A percentile compares a stretch with the other conserved stretches of the same genome.
These are phyloP conservation scores for Purshia tridentata DNA, from an alignment of 306 rosid species.

Conservation along the genomic window DNA sequence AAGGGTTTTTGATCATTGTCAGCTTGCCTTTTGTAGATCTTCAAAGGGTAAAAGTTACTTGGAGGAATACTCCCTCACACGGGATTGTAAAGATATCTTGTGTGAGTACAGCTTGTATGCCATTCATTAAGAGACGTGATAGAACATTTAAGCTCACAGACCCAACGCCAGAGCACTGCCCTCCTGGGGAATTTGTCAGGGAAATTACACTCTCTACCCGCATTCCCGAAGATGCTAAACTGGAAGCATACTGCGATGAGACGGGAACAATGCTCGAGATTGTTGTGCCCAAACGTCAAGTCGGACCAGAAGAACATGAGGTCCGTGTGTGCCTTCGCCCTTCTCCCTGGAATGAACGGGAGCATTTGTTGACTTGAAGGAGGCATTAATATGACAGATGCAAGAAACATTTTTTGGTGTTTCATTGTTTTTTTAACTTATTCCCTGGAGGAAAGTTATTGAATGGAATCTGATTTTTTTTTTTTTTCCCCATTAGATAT, in stretches of 20 bases:
- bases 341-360: conserved; percentile 46
- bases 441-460: conserved; percentile 23
- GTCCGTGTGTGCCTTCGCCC: conserved; percentile 62
- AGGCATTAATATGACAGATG: conserved; percentile 23
- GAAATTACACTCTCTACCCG: conserved; percentile 60
- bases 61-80: conserved; percentile 56
- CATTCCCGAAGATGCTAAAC: conserved; percentile 60
- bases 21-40: conserved; percentile 62
- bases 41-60: conserved; percentile 55
- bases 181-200: conserved; percentile 58
- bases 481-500: conserved; percentile 5
- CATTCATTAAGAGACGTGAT: conserved; percentile 51
- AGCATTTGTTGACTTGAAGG: conserved; percentile 52
- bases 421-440: conserved; percentile 28
- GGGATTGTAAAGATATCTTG: conserved; percentile 62
- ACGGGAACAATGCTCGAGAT: conserved; percentile 63
- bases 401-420: conserved; percentile 21
- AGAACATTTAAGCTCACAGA: conserved; percentile 65
- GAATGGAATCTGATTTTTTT: conserved; percentile 22
- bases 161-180: conserved; percentile 59
- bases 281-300: conserved; percentile 51
- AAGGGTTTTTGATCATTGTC: conserved; percentile 54
- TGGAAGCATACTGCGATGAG: conserved; percentile 62
- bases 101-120: conserved; percentile 51
- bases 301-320: conserved; percentile 62